phyloP scores from a whole-genome alignment of 2,329 filamentous ascomycete species.

The Phaeosphaeria sp. region DNA sequence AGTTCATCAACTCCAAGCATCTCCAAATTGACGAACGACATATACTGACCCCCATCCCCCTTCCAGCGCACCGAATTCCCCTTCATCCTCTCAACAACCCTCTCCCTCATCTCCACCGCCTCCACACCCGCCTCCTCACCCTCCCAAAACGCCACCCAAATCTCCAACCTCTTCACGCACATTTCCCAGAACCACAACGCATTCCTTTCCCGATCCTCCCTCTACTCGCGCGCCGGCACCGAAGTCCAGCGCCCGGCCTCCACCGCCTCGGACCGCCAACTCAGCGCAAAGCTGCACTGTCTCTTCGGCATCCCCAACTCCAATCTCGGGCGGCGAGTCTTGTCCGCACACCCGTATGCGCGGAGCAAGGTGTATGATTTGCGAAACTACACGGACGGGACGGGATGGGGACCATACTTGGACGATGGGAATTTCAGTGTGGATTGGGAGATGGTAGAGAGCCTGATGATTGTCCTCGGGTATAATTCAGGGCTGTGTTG shows the following conservation, averaged over 20 bases:
- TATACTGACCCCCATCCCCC: background rate
- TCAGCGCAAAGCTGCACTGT: constrained; percentile 74
- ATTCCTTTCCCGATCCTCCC: constrained; percentile 69
- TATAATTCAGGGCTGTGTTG: constrained; percentile 58
- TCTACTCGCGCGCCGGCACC: constrained; percentile 61
- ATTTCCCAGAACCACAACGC: constrained; percentile 61
- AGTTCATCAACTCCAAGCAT: too few species aligned
- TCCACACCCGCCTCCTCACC: constrained; percentile 48
- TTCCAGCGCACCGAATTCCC: constrained; percentile 38
- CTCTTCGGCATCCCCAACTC: constrained; percentile 69
- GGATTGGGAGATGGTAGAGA: constrained; percentile 83
- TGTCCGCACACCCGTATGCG: constrained; percentile 65
- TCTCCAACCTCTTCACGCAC: constrained; percentile 50
- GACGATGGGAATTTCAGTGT: constrained; percentile 67
- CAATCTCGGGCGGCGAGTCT: constrained; percentile 33
- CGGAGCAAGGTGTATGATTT: constrained; percentile 76
- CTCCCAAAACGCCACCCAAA: constrained; percentile 55
- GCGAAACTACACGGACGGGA: constrained; percentile 67
- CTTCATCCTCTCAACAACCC: constrained; percentile 51
- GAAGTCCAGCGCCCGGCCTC: constrained; percentile 47
- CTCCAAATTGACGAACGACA: too few species aligned
- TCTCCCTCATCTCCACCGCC: constrained; percentile 38
- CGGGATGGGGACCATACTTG: constrained; percentile 75
- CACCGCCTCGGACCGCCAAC: constrained; percentile 61
- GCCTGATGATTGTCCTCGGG: constrained; percentile 72